phyloP scores from a whole-genome alignment of 2,329 filamentous ascomycete genomes.

The Diaporthe citriasiana region DNA sequence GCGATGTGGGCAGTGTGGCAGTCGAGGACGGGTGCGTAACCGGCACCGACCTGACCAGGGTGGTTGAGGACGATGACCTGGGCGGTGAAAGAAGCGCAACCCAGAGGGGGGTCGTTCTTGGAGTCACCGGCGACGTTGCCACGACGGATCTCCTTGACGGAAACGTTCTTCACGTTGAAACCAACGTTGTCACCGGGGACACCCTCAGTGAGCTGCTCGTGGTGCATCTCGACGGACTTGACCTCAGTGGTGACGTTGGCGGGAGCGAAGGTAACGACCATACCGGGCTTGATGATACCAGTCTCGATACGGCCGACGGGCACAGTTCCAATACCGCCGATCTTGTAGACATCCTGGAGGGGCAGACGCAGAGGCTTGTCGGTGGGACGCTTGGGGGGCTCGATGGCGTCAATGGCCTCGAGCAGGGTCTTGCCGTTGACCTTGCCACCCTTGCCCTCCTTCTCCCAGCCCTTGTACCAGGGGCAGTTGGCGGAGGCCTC shows the following conservation, averaged over 20 bases:
- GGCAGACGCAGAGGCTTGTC: conserved; percentile 99
- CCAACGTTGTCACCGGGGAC: conserved; percentile 99
- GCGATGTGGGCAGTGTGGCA: conserved; percentile 99
- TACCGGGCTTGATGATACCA: conserved; percentile 90
- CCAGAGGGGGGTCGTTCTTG: conserved; percentile 98
- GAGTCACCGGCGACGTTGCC: conserved; percentile 99
- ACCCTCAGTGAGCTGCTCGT: conserved; percentile 98
- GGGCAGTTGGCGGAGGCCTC: conserved; percentile 90
- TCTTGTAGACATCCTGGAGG: conserved; percentile 99
- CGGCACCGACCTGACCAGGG: conserved; percentile 98
- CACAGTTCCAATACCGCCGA: conserved; percentile 99
- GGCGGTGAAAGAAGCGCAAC: conserved; percentile 94
- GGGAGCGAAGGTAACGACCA: conserved; percentile 99
- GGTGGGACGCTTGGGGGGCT: conserved; percentile 90
- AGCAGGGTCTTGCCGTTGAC: conserved; percentile 95
- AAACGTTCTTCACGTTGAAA: conserved; percentile 99
- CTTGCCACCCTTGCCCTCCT: conserved; percentile 94
- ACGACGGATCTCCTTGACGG: conserved; percentile 99
- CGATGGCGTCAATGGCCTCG: conserved; percentile 97
- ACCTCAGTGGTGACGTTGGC: conserved; percentile 99
- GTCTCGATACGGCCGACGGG: conserved; percentile 99
- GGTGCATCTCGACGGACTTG: conserved; percentile 99
- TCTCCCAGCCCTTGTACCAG: conserved; percentile 99
- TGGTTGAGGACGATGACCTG: conserved; percentile 99
- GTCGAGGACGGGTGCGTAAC: conserved; percentile 98